Percentiles rank a stretch among this genome's conserved stretches.
Evolutionary conservation across 2,329 filamentous ascomycete species (phyloP).

Genomic region (Fusarium sp.): DNA sequence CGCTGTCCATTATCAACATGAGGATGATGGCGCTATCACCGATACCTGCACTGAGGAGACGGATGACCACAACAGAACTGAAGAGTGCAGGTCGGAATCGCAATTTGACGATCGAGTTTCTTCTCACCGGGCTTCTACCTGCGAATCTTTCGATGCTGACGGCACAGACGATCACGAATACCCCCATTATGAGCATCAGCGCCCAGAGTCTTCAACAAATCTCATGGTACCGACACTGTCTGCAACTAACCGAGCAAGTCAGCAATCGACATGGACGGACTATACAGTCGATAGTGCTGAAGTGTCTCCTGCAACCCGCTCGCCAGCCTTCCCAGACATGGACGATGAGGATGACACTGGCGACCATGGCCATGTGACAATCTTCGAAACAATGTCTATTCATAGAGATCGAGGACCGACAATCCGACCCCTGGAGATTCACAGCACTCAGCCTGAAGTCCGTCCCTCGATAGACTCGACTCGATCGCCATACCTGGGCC

Average conservation of each 20-base stretch:
- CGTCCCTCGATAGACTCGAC: slow-evolving; percentile 42
- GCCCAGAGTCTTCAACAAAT: slow-evolving; percentile 53
- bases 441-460: slow-evolving; percentile 34
- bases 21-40: slow-evolving; percentile 47
- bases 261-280: slow-evolving; percentile 68
- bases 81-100: slow-evolving; percentile 43
- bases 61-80: slow-evolving; percentile 45
- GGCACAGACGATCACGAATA: slow-evolving; percentile 43
- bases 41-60: slow-evolving; percentile 50
- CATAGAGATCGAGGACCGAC: slow-evolving; percentile 38
- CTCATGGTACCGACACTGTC: slow-evolving; percentile 57
- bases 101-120: slow-evolving; percentile 44
- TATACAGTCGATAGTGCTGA: slow-evolving; percentile 64
- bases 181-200: slow-evolving; percentile 40
- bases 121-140: slow-evolving; percentile 52
- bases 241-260: slow-evolving; percentile 59
- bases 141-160: slow-evolving; percentile 51
- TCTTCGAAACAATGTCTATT: slow-evolving; percentile 45
- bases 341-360: slow-evolving; percentile 42
- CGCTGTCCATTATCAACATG: slow-evolving; percentile 36
- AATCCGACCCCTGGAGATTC: slow-evolving; percentile 34
- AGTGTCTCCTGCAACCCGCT: slow-evolving; percentile 44
- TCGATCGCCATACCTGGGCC: slow-evolving; percentile 44
- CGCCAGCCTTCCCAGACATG: slow-evolving; percentile 43
- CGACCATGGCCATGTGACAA: slow-evolving; percentile 47